phyloP scores from a whole-genome alignment of 805 yeast species.

The Priceomyces fermenticarens region DNA sequence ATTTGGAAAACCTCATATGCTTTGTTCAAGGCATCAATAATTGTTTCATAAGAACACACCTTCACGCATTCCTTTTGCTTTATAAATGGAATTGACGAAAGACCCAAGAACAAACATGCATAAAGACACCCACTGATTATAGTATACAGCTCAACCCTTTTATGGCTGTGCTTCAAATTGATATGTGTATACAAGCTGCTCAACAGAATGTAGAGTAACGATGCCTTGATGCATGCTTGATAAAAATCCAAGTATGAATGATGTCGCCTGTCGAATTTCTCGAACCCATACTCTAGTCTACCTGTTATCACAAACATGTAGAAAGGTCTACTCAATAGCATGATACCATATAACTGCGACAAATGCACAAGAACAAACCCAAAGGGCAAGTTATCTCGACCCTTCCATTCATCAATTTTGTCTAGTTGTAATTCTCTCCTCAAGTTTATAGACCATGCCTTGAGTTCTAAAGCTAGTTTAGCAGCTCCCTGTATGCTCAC shows the following conservation, averaged over 20 bases:
- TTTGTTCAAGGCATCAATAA: neutral
- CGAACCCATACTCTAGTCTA: neutral
- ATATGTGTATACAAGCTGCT: neutral
- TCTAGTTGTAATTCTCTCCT: constrained; percentile 27
- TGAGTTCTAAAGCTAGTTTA: constrained; percentile 32
- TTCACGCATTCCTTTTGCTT: neutral
- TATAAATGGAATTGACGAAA: neutral
- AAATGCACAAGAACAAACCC: constrained; percentile 31
- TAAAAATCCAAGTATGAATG: neutral
- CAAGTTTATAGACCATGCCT: constrained; percentile 29
- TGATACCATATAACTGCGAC: constrained; percentile 32
- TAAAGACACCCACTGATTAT: neutral
- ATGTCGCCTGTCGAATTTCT: neutral
- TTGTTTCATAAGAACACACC: neutral
- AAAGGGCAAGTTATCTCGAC: constrained; percentile 13
- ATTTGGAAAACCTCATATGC: neutral
- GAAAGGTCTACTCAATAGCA: constrained; percentile 41
- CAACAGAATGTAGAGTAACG: neutral
- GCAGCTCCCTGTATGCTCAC: constrained; percentile 29
- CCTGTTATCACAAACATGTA: constrained; percentile 23
- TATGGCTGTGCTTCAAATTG: neutral
- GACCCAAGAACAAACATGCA: neutral
- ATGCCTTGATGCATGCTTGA: constrained; percentile 2
- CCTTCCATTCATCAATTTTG: neutral
- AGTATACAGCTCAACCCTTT: constrained; percentile 1